Percentiles rank a stretch among this genome's conserved stretches.
These are phyloP conservation scores for Leishmania lainsoni DNA, from an alignment of 208 protist genomes.

Conservation along the genomic window DNA sequence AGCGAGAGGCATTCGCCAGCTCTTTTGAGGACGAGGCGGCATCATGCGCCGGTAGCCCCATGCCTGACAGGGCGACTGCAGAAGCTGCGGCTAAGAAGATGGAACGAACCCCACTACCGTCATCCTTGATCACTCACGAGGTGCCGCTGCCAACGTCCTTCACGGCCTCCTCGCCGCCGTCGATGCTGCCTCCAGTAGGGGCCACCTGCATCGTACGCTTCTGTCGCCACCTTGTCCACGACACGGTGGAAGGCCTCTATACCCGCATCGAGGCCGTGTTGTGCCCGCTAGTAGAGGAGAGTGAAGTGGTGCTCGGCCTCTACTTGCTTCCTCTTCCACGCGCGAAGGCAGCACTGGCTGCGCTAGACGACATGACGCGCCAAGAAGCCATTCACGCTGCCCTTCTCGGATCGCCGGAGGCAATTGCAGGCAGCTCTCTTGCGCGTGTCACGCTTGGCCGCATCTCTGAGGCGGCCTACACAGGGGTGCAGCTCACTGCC, in stretches of 20 bases:
- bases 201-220: constrained; percentile 67
- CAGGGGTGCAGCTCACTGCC: constrained; percentile 22
- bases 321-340: constrained; percentile 62
- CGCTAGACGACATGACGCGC: constrained; percentile 30
- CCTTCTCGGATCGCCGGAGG: neutral
- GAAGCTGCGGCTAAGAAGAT: neutral
- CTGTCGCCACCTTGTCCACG: constrained; percentile 58
- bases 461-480: constrained; percentile 3
- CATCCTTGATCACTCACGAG: constrained; percentile 10
- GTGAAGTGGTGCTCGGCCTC: constrained; percentile 66
- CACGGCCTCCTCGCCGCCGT: constrained; percentile 12
- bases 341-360: constrained; percentile 28
- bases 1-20: constrained; percentile 9
- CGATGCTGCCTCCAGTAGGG: constrained; percentile 34
- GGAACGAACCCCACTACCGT: constrained; percentile 10
- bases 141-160: constrained; percentile 24
- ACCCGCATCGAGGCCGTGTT: constrained; percentile 47
- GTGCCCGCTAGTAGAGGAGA: constrained; percentile 65
- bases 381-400: neutral
- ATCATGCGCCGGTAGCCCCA: neutral
- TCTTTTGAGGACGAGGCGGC: constrained; percentile 3
- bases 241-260: constrained; percentile 50
- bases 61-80: neutral
- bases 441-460: neutral
- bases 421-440: neutral